These are phyloP conservation scores for Gnetum montanum DNA, from an alignment of 75 land plant species.

Conservation along the genomic window DNA sequence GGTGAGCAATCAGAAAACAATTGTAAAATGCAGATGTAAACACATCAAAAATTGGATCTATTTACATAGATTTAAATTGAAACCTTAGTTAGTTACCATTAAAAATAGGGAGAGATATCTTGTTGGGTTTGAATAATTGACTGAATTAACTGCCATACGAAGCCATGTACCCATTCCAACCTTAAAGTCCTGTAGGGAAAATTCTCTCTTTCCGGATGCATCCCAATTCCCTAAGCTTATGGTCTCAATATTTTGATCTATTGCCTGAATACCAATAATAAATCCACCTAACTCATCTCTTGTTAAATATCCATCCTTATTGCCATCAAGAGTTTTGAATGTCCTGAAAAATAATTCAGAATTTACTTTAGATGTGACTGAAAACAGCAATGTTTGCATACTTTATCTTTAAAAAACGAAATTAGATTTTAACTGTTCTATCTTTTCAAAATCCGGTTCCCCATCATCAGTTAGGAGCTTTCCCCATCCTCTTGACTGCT, in stretches of 20 bases:
- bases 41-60: too few relatives aligned
- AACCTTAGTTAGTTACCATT: neutral
- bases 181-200: constrained; percentile 32
- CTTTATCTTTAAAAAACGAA: neutral
- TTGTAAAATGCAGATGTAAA: too few relatives aligned
- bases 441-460: constrained; percentile 15
- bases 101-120: neutral
- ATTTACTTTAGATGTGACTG: neutral
- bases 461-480: constrained; percentile 27
- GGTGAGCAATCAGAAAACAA: neutral
- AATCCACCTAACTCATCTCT: constrained; percentile 24
- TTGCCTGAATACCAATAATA: constrained; percentile 32
- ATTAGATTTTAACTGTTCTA: constrained; percentile 15
- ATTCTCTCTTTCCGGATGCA: constrained; percentile 7
- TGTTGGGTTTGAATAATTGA: constrained; percentile 7
- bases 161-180: constrained; percentile 35
- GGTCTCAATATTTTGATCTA: too few relatives aligned
- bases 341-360: constrained; percentile 23
- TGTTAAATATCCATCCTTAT: constrained; percentile 20
- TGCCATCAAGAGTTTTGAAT: constrained; percentile 30
- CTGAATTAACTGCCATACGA: constrained; percentile 6
- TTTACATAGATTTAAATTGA: neutral
- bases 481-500: constrained; percentile 18
- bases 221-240: too few relatives aligned
- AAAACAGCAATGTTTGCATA: neutral